These are phyloP conservation scores for Phytopythium vexans DNA, from an alignment of 352 stramenopile species.

Conservation along the genomic window DNA sequence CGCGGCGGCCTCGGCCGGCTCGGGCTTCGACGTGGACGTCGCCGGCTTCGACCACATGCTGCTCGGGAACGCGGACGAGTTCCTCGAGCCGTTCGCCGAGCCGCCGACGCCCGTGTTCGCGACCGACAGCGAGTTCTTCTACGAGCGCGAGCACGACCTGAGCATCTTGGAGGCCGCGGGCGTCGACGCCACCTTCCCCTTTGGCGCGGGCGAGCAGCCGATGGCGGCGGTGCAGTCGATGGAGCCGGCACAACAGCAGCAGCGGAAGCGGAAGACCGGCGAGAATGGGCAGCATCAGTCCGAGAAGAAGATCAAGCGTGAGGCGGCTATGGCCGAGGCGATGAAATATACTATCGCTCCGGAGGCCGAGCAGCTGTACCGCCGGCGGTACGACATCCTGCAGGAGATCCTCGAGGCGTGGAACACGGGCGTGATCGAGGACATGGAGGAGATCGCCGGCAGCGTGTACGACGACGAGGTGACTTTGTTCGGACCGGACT, in stretches of 20 bases:
- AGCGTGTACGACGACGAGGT: slow-evolving; percentile 74
- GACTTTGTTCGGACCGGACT: slow-evolving; percentile 63
- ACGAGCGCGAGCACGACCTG: slow-evolving; percentile 27
- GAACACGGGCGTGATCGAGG: slow-evolving; percentile 80
- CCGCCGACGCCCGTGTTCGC: slow-evolving; percentile 27
- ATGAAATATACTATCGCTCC: slow-evolving; percentile 16
- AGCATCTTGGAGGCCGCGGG: slow-evolving; percentile 15
- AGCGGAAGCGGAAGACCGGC: slow-evolving; percentile 60
- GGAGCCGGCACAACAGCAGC: slow-evolving; percentile 11
- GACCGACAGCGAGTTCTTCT: slow-evolving; percentile 14
- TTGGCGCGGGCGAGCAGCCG: slow-evolving; percentile 31
- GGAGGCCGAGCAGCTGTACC: slow-evolving; percentile 52
- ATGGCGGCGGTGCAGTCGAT: slow-evolving; percentile 38
- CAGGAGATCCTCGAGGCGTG: slow-evolving; percentile 74
- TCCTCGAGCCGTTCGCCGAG: slow-evolving; percentile 45
- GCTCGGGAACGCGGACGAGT: slow-evolving; percentile 52
- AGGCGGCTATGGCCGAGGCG: slow-evolving; percentile 10
- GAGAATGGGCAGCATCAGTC: slow-evolving; percentile 12
- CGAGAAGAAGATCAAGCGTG: slow-evolving; percentile 31
- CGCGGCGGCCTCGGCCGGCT: slow-evolving; percentile 4
- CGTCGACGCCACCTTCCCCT: slow-evolving; percentile 33
- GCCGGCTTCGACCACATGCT: slow-evolving; percentile 59
- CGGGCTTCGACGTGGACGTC: slow-evolving; percentile 50
- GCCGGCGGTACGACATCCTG: slow-evolving; percentile 66
- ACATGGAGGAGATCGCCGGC: slow-evolving; percentile 78